A percentile compares a stretch with the other conserved stretches of the same genome.
Evolutionary conservation across 208 protist genomes (phyloP).

Genomic region (Crithidia sp.): DNA sequence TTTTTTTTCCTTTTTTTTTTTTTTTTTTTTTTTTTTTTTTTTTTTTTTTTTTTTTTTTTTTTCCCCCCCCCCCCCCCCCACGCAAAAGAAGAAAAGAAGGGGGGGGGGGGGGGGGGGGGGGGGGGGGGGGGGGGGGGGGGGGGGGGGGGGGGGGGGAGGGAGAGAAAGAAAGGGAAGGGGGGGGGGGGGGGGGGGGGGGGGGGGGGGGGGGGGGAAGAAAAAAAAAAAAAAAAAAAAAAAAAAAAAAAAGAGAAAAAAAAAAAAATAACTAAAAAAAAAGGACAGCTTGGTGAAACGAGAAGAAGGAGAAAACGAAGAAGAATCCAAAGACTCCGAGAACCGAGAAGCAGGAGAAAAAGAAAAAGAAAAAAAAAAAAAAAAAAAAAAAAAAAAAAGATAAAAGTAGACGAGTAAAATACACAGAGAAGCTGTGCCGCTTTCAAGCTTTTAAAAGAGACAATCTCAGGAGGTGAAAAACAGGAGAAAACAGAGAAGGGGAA

Average conservation of each 20-base stretch:
- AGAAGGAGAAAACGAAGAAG: too few species aligned
- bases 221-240: slow-evolving; percentile 4
- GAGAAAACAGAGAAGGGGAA: not conserved
- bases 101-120: too few species aligned
- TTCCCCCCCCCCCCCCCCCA: too few species aligned
- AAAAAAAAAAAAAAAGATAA: not conserved
- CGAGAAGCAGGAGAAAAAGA: too few species aligned
- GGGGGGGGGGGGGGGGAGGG: too few species aligned
- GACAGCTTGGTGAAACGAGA: not conserved
- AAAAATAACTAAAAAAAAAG: not conserved
- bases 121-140: too few species aligned
- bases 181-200: too few species aligned
- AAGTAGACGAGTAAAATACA: not conserved
- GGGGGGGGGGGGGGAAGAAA: slow-evolving; percentile 4
- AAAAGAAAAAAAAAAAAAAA: not conserved
- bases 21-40: not conserved
- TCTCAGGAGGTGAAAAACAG: not conserved
- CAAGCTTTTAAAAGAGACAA: not conserved
- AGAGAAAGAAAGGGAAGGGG: too few species aligned
- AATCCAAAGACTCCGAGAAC: too few species aligned
- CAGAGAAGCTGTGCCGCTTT: too few species aligned
- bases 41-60: not conserved
- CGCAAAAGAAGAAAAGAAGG: slow-evolving; percentile 1
- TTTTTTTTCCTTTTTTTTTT: not conserved
- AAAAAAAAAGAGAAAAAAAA: not conserved